phyloP scores from a whole-genome alignment of 2,329 filamentous ascomycete genomes.

The Trichoderma asperellum region DNA sequence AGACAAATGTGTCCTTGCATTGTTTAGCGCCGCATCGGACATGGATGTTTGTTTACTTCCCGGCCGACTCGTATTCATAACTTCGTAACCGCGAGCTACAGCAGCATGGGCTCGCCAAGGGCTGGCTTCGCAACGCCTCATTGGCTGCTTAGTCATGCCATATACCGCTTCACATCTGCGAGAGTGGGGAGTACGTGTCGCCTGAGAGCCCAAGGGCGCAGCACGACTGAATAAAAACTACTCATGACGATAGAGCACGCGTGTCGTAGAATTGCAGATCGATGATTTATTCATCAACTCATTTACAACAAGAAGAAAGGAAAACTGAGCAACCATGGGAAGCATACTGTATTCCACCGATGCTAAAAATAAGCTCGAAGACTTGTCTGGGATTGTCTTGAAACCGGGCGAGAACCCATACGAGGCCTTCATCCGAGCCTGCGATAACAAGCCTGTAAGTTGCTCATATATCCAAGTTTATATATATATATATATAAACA shows the following conservation, averaged over 20 bases:
- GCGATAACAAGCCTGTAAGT: conserved; percentile 67
- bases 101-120: background rate
- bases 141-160: conserved; percentile 24
- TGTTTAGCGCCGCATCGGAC: background rate
- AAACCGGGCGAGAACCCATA: conserved; percentile 72
- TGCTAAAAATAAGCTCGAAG: conserved; percentile 56
- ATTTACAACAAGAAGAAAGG: background rate
- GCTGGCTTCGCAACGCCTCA: conserved; percentile 1
- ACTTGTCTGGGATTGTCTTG: conserved; percentile 56
- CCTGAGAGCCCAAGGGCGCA: background rate
- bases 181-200: conserved; percentile 17
- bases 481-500: background rate
- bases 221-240: background rate
- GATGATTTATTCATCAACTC: background rate
- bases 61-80: conserved; percentile 12
- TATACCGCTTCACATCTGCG: background rate
- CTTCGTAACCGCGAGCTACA: background rate
- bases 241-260: background rate
- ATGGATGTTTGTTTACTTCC: background rate
- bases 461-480: background rate
- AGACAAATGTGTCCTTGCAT: background rate
- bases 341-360: conserved; percentile 36
- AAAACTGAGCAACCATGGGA: background rate
- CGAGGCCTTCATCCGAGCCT: conserved; percentile 70
- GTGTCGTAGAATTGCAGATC: background rate